Percentiles rank a stretch among this genome's conserved stretches.
These are phyloP conservation scores for Truncatella angustata DNA, from an alignment of 2,329 filamentous ascomycete genomes.

Conservation along the genomic window DNA sequence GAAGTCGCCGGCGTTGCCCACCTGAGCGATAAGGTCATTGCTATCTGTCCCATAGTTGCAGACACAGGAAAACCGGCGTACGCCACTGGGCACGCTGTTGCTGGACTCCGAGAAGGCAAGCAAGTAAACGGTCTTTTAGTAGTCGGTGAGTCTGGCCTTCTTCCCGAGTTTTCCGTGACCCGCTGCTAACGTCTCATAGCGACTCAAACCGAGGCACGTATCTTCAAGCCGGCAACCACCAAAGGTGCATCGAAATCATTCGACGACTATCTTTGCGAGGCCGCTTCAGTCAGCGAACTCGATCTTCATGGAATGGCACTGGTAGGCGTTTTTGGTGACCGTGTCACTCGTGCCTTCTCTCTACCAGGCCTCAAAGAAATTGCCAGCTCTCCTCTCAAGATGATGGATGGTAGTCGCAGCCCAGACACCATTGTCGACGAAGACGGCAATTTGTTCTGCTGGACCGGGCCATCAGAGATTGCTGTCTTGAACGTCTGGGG, in stretches of 20 bases:
- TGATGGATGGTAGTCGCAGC: conserved; percentile 73
- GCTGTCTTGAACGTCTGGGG: conserved; percentile 85
- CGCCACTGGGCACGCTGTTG: conserved; percentile 73
- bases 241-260: conserved; percentile 94
- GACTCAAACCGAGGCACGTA: conserved; percentile 71
- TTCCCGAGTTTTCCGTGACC: not conserved
- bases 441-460: conserved; percentile 81
- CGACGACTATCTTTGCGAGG: conserved; percentile 78
- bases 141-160: conserved; percentile 50
- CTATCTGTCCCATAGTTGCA: conserved; percentile 75
- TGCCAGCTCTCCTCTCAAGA: conserved; percentile 62
- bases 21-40: conserved; percentile 69
- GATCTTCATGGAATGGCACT: conserved; percentile 76
- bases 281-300: conserved; percentile 73
- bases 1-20: conserved; percentile 66
- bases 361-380: conserved; percentile 89
- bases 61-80: conserved; percentile 73
- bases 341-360: conserved; percentile 74
- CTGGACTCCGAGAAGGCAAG: conserved; percentile 70
- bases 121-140: conserved; percentile 80
- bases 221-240: conserved; percentile 79
- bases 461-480: conserved; percentile 85
- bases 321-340: conserved; percentile 82
- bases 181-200: conserved; percentile 40
- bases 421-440: conserved; percentile 68